phyloP scores from a whole-genome alignment of 78 protist genomes.

The Isochrysis galbana region DNA sequence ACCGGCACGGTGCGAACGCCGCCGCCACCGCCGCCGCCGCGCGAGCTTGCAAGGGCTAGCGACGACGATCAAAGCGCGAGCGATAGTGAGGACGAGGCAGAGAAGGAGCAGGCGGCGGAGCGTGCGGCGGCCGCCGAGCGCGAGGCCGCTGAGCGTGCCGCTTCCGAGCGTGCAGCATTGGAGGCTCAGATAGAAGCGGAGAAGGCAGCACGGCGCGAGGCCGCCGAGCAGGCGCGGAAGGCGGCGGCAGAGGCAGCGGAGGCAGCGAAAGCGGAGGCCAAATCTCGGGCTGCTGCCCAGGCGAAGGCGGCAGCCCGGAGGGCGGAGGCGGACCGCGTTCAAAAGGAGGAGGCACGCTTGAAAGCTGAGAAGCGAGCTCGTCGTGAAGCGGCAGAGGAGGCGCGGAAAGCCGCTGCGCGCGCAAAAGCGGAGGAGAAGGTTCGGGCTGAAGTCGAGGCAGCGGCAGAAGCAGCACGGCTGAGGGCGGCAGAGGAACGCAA shows the following conservation, averaged over 20 bases:
- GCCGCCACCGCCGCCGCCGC: neutral
- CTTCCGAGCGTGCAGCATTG: too few species aligned
- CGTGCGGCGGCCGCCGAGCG: too few species aligned
- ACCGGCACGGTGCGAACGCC: neutral
- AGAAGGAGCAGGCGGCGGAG: neutral
- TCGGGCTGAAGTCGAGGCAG: neutral
- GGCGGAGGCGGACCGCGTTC: too few species aligned
- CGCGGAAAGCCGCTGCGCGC: neutral
- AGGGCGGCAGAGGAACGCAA: neutral
- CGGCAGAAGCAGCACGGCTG: too few species aligned
- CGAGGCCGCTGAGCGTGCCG: too few species aligned
- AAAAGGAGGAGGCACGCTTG: neutral
- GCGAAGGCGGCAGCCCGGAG: too few species aligned
- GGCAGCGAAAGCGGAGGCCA: too few species aligned
- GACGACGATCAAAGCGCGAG: neutral
- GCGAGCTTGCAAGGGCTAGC: neutral
- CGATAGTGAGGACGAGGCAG: neutral
- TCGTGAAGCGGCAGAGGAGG: neutral
- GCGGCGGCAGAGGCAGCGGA: too few species aligned
- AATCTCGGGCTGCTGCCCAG: too few species aligned
- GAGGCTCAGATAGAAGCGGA: too few species aligned
- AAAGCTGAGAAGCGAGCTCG: neutral
- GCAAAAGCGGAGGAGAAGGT: neutral
- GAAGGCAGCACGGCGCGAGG: neutral
- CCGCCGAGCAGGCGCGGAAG: neutral